phyloP scores from a whole-genome alignment of 2,329 filamentous ascomycete species.

The Fusarium marasasianum region DNA sequence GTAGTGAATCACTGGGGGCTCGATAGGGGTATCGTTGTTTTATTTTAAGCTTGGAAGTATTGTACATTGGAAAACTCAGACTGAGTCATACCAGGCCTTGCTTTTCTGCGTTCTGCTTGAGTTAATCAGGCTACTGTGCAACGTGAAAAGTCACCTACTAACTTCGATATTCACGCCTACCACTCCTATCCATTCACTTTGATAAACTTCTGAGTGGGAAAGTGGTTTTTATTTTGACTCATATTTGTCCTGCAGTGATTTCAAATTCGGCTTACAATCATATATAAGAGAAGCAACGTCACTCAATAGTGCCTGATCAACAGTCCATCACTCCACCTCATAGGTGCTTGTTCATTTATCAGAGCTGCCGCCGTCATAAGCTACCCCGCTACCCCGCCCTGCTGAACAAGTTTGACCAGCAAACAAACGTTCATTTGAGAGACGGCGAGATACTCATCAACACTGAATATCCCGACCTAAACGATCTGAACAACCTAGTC shows the following conservation, averaged over 20 bases:
- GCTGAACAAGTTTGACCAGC: slow-evolving; percentile 32
- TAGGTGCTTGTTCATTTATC: neutral
- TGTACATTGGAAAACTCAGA: neutral
- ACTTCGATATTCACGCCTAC: neutral
- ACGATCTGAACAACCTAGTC: neutral
- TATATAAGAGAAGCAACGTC: neutral
- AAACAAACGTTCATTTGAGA: slow-evolving; percentile 19
- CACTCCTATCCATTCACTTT: neutral
- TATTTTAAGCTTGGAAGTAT: neutral
- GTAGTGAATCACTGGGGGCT: neutral
- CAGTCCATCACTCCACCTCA: neutral
- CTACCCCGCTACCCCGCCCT: slow-evolving; percentile 53
- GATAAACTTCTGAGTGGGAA: neutral
- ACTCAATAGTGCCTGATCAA: slow-evolving; percentile 21
- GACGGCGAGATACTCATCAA: slow-evolving; percentile 1
- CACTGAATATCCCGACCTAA: neutral
- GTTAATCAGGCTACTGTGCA: neutral
- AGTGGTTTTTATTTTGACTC: neutral
- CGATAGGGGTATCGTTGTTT: neutral
- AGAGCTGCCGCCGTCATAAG: slow-evolving; percentile 35
- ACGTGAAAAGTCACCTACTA: neutral
- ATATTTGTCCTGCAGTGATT: neutral
- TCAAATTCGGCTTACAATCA: neutral
- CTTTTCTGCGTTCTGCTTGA: neutral
- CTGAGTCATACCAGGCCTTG: slow-evolving; percentile 4